Base-by-base conservation (phyloP, 495 filamentous ascomycete species). In the Letharia columbiana region DNA sequence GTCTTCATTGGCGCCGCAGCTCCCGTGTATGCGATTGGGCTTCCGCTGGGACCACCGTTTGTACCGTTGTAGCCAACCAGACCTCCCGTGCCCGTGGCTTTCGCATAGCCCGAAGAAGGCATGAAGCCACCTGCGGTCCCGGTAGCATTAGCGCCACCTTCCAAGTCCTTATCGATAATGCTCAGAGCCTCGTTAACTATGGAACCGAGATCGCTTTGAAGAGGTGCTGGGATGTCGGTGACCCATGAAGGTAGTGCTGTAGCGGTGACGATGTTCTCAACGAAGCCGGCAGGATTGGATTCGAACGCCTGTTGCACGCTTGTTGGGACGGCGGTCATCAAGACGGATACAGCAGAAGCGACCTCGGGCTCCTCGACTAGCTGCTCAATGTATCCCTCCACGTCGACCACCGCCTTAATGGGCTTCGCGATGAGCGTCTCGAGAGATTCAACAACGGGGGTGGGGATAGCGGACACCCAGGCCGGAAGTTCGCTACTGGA, bases 201-300 rank as follows among this genome's bases (percentile, higher is more conserved):
- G 39, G 56, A 58, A 10, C 60, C 66, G 17, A 67, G 15, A 18
- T 67, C 40, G n/a, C 42, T 63, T n/a, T 67, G 66, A n/a, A 63
- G 8, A 37, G 66, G 66, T 13, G 66, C 50, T 7, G 66, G 61
- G n/a, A 67, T 28, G 12, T 49, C 39, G 28, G 42, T 63, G 18
- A 61, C 49, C 66, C 66, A 67, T 28, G 23, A 3, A 1, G 66
- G 66, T 9, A 67, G 52, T 10, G 45, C 39, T 7, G 66, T 63
- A 10, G 66, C 66, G 9, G 66, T 64, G 13, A 57, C 52, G n/a
- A 67, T 40, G 15, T 60, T 60, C 12, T 59, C 50, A 9, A 67
- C 13, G 37, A 67, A 67, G 28, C 45, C 28, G 31, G 49, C 31
- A 41, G 66, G 50, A 18, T 59, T 20, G 17, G 60, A 49, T 20